These are phyloP conservation scores for Ophiostoma sp. DNA, from an alignment of 2,329 filamentous ascomycete genomes.

Conservation along the genomic window DNA sequence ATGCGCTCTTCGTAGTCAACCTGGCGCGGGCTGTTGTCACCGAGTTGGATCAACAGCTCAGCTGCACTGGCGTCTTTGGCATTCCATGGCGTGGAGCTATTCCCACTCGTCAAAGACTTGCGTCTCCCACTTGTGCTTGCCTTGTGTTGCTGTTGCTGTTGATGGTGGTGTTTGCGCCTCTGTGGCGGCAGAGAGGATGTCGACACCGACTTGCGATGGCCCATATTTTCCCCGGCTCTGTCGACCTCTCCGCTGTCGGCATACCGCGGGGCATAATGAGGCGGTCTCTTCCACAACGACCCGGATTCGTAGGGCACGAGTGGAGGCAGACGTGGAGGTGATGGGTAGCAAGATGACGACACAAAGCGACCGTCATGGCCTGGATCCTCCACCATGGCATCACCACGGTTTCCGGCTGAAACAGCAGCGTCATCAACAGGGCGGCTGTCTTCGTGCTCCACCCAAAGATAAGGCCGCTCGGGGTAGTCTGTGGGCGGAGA, in stretches of 20 bases:
- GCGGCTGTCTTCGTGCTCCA: too few species aligned
- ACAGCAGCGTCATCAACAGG: too few species aligned
- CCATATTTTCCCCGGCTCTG: not conserved
- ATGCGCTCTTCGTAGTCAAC: not conserved
- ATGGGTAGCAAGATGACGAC: constrained; percentile 19
- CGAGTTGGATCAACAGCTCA: constrained; percentile 21
- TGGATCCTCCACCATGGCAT: not conserved
- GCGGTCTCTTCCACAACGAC: too few species aligned
- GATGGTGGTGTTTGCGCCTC: not conserved
- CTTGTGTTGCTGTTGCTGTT: not conserved
- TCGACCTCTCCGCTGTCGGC: not conserved
- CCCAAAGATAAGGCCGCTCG: too few species aligned
- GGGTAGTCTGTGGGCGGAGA: not conserved
- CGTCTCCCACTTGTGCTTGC: not conserved
- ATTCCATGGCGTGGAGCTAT: not conserved
- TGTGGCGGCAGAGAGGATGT: not conserved
- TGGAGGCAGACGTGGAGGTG: constrained; percentile 15
- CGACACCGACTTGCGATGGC: not conserved
- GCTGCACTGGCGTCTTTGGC: constrained; percentile 19
- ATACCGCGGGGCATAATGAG: not conserved
- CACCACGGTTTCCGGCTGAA: not conserved
- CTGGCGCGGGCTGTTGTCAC: not conserved
- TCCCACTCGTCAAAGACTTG: not conserved
- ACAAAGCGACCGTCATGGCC: not conserved
- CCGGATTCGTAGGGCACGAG: not conserved